Conservation (phyloP, 2,329 filamentous ascomycete species). For the Volutella citrinella region DNA sequence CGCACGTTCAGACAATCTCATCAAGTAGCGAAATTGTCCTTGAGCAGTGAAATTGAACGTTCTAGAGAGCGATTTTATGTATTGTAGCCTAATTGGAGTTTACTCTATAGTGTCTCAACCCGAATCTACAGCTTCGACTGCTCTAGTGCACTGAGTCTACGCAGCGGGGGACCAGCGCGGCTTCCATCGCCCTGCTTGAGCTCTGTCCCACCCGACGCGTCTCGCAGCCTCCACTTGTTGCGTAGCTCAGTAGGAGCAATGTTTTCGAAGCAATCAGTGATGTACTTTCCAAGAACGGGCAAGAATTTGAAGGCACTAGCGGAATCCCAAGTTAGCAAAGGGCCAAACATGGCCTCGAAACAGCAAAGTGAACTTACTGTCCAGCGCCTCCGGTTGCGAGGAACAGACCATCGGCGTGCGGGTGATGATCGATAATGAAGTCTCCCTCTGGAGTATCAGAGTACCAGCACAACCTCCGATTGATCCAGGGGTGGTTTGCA, state of each 20-base stretch:
- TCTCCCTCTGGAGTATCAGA: constrained; percentile 63
- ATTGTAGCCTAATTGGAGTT: too few relatives aligned
- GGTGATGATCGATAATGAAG: constrained; percentile 59
- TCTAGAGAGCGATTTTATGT: too few relatives aligned
- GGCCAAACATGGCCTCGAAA: accelerated
- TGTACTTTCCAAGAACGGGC: constrained; percentile 15
- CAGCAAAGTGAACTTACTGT: constrained; percentile 13
- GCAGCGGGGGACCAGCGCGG: constrained; percentile 25
- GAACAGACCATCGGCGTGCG: constrained; percentile 43
- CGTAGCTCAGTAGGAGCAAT: constrained; percentile 25
- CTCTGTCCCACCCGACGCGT: constrained; percentile 1
- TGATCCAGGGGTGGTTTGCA: constrained; percentile 47
- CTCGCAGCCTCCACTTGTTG: constrained; percentile 28
- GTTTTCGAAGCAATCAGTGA: constrained; percentile 32
- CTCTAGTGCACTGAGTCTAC: constrained; percentile 21
- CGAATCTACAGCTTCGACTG: constrained; percentile 23
- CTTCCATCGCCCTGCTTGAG: constrained; percentile 27
- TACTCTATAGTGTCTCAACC: too few relatives aligned
- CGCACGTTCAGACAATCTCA: too few relatives aligned
- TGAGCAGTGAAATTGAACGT: too few relatives aligned
- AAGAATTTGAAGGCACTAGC: constrained; percentile 20
- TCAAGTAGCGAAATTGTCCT: too few relatives aligned
- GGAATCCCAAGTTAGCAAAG: not conserved
- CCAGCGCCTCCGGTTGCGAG: constrained; percentile 40
- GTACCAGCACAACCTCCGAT: constrained; percentile 60